Evolutionary conservation across 139 green algal species (phyloP), one percentile per base, ranked within the genome.

Genomic region (Chlorella sorokiniana): DNA sequence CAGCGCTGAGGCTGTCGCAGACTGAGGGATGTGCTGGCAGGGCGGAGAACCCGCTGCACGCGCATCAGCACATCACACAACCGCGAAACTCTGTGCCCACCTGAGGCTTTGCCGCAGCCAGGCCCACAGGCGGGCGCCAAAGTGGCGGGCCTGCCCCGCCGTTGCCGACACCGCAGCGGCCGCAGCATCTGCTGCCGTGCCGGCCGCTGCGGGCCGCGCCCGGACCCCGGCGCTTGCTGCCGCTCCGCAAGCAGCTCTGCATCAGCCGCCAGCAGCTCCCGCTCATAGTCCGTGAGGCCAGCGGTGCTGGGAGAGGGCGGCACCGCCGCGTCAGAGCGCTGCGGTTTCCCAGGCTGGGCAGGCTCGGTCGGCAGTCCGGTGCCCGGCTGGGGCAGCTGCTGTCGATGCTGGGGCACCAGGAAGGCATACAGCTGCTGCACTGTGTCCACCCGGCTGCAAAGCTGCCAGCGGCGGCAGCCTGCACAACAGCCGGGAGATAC

Each of bases 271-370:
- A 63, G 44, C 44, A 77, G 14, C 44, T 77, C 44, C 23, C 69
- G 42, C 69, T 77, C 69, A 25, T 77, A 77, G 40, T 77, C 69
- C 10, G 69, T 77, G 44, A 63, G 44, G n/a, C 20, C 33, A 23
- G 27, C 63, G 69, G 7, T 69, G 63, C 63, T 69, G 6, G 33
- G 63, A 11, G 31, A 7, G 14, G 41, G 63, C 7, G 63, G 59
- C 59, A 67, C 22, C 25, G 9, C 22, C 20, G 59, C 59, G 22
- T n/a, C 59, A 10, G 22, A 16, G 59, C 22, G 22, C 59, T 65
- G 59, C 59, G 7, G 25, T 16, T 65, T 16, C 20, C 7, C 25
- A 10, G 9, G 59, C 59, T 65, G 22, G 22, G 22, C 59, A 31
- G 20, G 22, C 59, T 7, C 59, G 11, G 59, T 11, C 22, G 59